Evolutionary conservation across 2,329 filamentous ascomycete genomes (phyloP).

Genomic region (Cordyceps cateniannulata): DNA sequence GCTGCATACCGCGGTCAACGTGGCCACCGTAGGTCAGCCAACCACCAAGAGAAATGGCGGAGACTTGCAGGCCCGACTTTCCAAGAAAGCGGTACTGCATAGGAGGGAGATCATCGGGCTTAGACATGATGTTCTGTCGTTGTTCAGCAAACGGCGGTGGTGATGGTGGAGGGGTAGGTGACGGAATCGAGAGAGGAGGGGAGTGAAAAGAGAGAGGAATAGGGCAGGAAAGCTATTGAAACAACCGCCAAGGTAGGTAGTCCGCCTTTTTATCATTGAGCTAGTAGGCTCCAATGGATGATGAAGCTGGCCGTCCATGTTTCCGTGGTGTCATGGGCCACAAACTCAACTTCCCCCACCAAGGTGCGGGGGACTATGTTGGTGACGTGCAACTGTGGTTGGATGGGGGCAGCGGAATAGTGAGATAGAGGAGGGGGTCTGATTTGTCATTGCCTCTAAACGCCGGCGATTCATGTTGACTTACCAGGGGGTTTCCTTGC

Average conservation of each 20-base stretch:
- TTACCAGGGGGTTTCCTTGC: background rate
- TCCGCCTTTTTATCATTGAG: background rate
- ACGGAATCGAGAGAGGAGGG: too few species aligned
- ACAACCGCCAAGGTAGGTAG: background rate
- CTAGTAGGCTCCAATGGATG: conserved; percentile 1
- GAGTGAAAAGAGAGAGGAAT: background rate
- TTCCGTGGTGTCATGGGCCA: background rate
- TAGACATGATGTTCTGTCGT: conserved; percentile 23
- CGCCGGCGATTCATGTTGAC: background rate
- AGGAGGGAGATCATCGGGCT: conserved; percentile 36
- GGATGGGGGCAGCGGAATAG: background rate
- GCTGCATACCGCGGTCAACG: conserved; percentile 54
- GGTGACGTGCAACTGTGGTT: background rate
- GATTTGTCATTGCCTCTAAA: background rate
- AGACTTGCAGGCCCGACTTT: conserved; percentile 66
- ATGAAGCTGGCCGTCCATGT: background rate
- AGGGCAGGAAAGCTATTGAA: background rate
- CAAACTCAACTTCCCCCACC: background rate
- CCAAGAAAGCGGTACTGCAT: conserved; percentile 71
- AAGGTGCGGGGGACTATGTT: background rate
- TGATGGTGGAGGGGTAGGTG: background rate
- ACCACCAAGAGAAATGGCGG: conserved; percentile 63
- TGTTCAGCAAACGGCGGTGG: background rate
- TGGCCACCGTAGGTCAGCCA: conserved; percentile 73
- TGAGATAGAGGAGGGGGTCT: background rate